Evolutionary conservation across 441 rosid genomes (phyloP), one percentile per base, ranked within the genome.

Genomic region (Macaranga tanarius): DNA sequence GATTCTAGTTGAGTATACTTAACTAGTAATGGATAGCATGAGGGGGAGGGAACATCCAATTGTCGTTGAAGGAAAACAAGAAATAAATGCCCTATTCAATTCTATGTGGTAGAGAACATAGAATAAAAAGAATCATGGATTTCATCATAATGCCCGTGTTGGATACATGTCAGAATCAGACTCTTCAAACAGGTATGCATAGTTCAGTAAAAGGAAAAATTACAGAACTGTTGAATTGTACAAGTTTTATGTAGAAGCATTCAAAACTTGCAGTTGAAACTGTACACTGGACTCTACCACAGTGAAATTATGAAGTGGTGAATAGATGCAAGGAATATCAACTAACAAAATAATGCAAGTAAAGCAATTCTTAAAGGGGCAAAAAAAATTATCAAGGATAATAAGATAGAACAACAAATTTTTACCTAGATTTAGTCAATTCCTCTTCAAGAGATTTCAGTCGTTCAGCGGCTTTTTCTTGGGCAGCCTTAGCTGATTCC

Each of bases 381-480:
- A 42, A 42, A 42, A 42, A 10, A 42, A 42, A 9, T 8, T 7
- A 42, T 0, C 10, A 28, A 26, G 42, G 7, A 47, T 2, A 4
- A 13, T 9, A 42, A 10, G 22, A 20, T 69, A 70, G 15, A 48
- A 28, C 52, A 31, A 8, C 25, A 42, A 28, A n/a, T 55, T 73
- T 55, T 65, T 78, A 92, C 99, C 95, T 90, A 62, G 88, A 80
- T 84, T 88, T 89, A 25, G 81, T 83, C 80, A 90, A 79, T 56
- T 90, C 96, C 80, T 90, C 98, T 86, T 96, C 98, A 47, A 92
- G 93, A 79, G 80, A 85, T 74, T 86, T 89, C 73, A 88, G 47
- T 28, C 86, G 87, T 67, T 92, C 97, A 70, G 86, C 82, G 11
- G 87, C 82, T 79, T 88, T 89, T 76, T 96, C 97, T 81, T 92